Percentiles rank a stretch among this genome's conserved stretches.
These are phyloP conservation scores for Quillaja saponaria DNA, from an alignment of 306 rosid genomes.

Conservation along the genomic window DNA sequence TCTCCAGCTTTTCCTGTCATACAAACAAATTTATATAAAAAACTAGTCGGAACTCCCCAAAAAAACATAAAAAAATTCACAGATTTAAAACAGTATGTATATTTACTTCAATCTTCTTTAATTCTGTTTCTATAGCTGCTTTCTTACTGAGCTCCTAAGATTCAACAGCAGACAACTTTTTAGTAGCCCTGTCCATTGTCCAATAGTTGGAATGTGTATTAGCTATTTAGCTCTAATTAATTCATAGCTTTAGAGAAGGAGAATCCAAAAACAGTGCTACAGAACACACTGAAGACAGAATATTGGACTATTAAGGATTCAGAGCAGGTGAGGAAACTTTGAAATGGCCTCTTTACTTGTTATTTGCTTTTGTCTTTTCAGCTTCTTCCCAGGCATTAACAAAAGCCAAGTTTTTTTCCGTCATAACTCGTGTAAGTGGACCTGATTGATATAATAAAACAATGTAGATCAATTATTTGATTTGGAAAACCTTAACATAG, in stretches of 20 bases:
- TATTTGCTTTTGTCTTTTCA: not conserved
- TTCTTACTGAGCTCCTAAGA: not conserved
- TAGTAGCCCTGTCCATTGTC: not conserved
- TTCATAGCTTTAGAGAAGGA: too few relatives aligned
- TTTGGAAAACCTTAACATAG: not conserved
- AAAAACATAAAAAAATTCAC: not conserved
- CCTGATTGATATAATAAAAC: not conserved
- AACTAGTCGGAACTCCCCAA: not conserved
- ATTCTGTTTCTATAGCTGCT: not conserved
- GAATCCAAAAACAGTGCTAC: too few relatives aligned
- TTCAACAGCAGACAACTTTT: not conserved
- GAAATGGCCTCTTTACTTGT: not conserved
- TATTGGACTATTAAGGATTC: too few relatives aligned
- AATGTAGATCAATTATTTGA: not conserved
- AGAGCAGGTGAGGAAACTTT: too few relatives aligned
- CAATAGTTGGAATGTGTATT: too few relatives aligned
- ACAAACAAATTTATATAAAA: not conserved
- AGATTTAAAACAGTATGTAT: not conserved
- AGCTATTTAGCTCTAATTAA: too few relatives aligned
- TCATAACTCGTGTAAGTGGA: not conserved
- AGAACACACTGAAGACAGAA: too few relatives aligned
- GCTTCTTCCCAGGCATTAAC: not conserved
- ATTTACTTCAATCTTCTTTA: not conserved
- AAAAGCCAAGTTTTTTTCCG: not conserved
- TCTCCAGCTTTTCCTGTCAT: slow-evolving; percentile 38